Percentiles rank a stretch among this genome's conserved stretches.
These are phyloP conservation scores for Schwanniomyces polymorphus DNA, from an alignment of 805 yeast species.

Conservation along the genomic window DNA sequence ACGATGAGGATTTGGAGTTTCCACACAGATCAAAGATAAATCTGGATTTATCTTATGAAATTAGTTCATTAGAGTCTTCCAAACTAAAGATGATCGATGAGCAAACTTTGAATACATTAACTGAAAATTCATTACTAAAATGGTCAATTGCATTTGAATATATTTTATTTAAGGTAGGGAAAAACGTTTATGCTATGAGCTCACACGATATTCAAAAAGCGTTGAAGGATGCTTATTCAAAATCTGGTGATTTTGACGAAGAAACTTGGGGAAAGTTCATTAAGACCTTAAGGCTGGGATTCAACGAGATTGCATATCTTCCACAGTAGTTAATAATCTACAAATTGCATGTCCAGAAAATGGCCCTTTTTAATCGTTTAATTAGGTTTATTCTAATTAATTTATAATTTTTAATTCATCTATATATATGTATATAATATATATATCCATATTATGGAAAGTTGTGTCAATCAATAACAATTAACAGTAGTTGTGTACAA, in stretches of 20 bases:
- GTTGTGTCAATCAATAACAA: background rate
- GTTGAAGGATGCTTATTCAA: background rate
- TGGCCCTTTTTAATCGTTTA: background rate
- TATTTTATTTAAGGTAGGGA: background rate
- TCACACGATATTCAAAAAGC: slow-evolving; percentile 3
- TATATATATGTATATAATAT: background rate
- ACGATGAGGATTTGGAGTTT: slow-evolving; percentile 16
- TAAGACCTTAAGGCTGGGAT: background rate
- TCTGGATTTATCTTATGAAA: slow-evolving; percentile 14
- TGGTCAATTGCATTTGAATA: slow-evolving; percentile 35
- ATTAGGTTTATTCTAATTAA: background rate
- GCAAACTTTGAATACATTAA: slow-evolving; percentile 11
- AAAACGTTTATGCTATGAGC: slow-evolving; percentile 1
- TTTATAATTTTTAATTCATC: background rate
- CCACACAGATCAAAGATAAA: slow-evolving; percentile 16
- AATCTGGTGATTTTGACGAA: background rate
- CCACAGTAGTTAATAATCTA: background rate
- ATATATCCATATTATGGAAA: background rate
- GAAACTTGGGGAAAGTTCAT: slow-evolving; percentile 5
- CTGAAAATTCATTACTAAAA: slow-evolving; percentile 36
- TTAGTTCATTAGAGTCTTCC: slow-evolving; percentile 15
- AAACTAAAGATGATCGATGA: slow-evolving; percentile 14
- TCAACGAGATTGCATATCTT: slow-evolving; percentile 1
- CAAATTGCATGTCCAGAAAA: background rate
- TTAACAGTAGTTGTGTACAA: background rate